A percentile compares a stretch with the other conserved stretches of the same genome.
Conservation (phyloP, 192 early-diverging fungal species). For the Backusella luteola region DNA sequence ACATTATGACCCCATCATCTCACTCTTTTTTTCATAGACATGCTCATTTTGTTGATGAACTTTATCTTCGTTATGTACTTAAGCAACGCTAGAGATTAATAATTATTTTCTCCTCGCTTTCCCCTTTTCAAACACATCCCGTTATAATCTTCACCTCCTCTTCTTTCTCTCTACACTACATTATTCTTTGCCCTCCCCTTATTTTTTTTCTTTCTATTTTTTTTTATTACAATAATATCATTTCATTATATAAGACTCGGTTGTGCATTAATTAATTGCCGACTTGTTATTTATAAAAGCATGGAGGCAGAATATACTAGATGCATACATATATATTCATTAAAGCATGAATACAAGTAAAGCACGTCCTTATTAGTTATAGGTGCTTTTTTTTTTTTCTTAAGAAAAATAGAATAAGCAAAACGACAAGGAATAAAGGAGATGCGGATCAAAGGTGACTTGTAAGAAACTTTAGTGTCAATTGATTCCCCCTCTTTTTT, state of each 20-base stretch:
- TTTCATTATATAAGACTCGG: background rate
- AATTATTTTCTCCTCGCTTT: background rate
- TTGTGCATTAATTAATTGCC: background rate
- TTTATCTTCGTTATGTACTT: conserved; percentile 52
- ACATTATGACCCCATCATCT: background rate
- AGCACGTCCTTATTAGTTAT: background rate
- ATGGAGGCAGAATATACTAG: background rate
- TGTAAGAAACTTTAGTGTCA: background rate
- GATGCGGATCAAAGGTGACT: background rate
- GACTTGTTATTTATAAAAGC: background rate
- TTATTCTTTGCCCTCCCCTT: background rate
- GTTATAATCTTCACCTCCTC: background rate
- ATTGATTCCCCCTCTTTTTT: background rate
- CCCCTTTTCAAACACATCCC: background rate
- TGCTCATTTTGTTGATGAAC: conserved; percentile 55
- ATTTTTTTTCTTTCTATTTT: background rate
- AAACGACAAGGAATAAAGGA: background rate
- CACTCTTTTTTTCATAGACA: conserved; percentile 31
- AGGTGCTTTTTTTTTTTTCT: background rate
- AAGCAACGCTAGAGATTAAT: conserved; percentile 17
- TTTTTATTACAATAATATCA: background rate
- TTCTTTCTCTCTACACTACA: background rate
- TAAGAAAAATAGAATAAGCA: background rate
- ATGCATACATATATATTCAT: background rate
- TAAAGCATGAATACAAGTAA: background rate